Conservation (phyloP, 2,329 filamentous ascomycete species). For the Phaeosphaeriaceae sp. region DNA sequence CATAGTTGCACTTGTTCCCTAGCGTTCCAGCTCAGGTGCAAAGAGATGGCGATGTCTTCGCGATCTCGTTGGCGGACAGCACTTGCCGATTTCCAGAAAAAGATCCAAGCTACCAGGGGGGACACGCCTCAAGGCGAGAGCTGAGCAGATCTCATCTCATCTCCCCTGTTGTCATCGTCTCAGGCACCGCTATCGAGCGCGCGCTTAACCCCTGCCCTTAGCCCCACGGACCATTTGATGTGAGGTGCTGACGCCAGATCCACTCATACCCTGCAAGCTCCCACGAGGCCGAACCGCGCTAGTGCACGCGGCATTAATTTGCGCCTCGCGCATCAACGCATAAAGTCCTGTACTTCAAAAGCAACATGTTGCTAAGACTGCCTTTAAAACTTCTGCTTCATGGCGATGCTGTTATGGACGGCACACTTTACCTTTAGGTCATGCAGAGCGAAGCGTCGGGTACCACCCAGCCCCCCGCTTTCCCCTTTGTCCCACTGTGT, state of each 20-base stretch:
- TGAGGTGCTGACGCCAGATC: constrained; percentile 4
- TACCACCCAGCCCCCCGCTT: background rate
- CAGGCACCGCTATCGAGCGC: constrained; percentile 21
- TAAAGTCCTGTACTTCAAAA: background rate
- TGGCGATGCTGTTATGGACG: background rate
- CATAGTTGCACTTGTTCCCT: background rate
- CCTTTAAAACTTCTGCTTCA: background rate
- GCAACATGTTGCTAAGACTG: background rate
- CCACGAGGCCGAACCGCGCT: constrained; percentile 19
- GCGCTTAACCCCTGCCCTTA: constrained; percentile 18
- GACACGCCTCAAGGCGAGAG: constrained; percentile 5
- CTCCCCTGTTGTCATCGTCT: constrained; percentile 19
- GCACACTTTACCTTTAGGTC: background rate
- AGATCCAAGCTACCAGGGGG: constrained; percentile 9
- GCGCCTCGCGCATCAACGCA: constrained; percentile 12
- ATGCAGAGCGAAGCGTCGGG: background rate
- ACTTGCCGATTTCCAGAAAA: background rate
- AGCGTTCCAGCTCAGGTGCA: background rate
- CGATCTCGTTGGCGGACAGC: background rate
- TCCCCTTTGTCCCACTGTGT: background rate
- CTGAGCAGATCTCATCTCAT: constrained; percentile 12
- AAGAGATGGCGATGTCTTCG: background rate
- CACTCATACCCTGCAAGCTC: constrained; percentile 12
- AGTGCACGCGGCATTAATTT: constrained; percentile 1
- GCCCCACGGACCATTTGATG: background rate